phyloP scores from a whole-genome alignment of 257 asterid species.

The Nicotiana tomentosiformis region DNA sequence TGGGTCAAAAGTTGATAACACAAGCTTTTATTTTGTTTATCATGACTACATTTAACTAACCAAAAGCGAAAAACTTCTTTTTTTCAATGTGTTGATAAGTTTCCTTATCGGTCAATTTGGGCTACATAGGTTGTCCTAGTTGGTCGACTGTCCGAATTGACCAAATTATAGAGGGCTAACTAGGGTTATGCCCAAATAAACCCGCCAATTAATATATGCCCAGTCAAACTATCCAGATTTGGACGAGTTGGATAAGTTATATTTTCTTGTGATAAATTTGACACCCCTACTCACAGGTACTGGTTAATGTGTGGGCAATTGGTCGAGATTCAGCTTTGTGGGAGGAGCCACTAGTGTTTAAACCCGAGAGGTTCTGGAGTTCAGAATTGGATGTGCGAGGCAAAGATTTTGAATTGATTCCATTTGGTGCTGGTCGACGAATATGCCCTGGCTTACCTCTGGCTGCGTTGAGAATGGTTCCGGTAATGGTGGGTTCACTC shows the following conservation, averaged over 20 bases:
- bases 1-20: neutral
- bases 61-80: neutral
- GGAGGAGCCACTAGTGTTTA: conserved; percentile 16
- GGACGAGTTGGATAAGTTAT: too few relatives aligned
- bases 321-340: conserved; percentile 25
- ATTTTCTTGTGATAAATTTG: too few relatives aligned
- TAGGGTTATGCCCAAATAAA: too few relatives aligned
- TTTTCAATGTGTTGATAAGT: neutral
- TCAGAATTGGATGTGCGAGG: neutral
- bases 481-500: neutral
- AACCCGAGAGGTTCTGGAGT: conserved; percentile 9
- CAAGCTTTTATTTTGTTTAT: too few relatives aligned
- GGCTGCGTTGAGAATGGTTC: neutral
- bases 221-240: too few relatives aligned
- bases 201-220: too few relatives aligned
- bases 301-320: conserved; percentile 26
- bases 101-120: neutral
- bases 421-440: conserved; percentile 12
- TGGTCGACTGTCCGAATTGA: neutral
- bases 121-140: neutral
- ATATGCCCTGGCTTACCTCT: neutral
- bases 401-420: conserved; percentile 3
- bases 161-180: neutral
- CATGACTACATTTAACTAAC: neutral
- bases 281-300: neutral